Evolutionary conservation across 208 protist genomes (phyloP), one percentile per base, ranked within the genome.

Genomic region (Vickermania ingenoplastis): DNA sequence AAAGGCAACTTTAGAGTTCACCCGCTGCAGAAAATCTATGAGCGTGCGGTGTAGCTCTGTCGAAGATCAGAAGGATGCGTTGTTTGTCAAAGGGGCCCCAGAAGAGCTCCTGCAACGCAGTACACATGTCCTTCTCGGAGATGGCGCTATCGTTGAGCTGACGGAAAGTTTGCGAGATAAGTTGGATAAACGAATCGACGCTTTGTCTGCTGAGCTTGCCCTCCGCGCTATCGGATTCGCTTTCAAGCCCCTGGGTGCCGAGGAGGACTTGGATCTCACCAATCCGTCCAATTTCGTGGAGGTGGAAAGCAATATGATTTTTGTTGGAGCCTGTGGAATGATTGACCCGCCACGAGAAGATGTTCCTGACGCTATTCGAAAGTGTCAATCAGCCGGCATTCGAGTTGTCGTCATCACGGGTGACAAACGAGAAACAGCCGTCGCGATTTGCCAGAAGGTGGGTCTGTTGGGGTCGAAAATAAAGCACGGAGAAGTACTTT

Each of bases 391-490:
- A 2, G 97, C 98, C 4, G 95, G 95, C 48, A 98, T 99, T 49
- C 89, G 95, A 22, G 96, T 99, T 17, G 86, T 99, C 48, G 96
- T 99, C 66, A 97, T 99, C 59, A 99, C 98, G 4, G 97, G 96
- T 29, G 97, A 99, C 67, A 92, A 95, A 67, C 96, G 91, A 48
- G 79, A 93, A 27, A 99, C 97, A 3, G 97, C 97, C 17, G 86
- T 97, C 71, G 80, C 95, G 0, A 97, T 99, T 64, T 96, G 95
- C 61, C 61, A 79, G 11, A 68, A 96, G 64, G 97, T 99, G 59
- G 96, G 97, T 27, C 77, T 99, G 13, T 70, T 98, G 26, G 63
- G 21, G 75, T 74, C 23, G 3, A 64, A 0, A 79, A 59, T 1
- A 41, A 56, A 25, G 70, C 68, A 2, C 31, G 77, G 24, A 87